Conservation (phyloP, 768 basidiomycete species). For the Gautieria morchelliformis region DNA sequence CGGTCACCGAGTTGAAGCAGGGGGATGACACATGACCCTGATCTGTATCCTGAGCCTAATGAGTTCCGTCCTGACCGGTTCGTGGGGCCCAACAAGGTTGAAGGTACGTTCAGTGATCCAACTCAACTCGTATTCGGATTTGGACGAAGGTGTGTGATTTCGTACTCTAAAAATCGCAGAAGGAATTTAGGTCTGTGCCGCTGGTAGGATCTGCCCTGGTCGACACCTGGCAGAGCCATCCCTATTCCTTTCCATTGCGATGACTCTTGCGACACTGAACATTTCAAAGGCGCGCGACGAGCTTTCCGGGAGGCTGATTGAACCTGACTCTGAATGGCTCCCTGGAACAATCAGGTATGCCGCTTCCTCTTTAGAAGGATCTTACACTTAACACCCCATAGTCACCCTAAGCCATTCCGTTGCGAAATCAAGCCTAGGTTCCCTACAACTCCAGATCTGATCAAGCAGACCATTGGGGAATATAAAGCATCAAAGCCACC, state of each 20-base stretch:
- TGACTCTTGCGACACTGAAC: slow-evolving; percentile 26
- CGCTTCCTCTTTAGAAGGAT: not conserved
- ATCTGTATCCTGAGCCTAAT: slow-evolving; percentile 23
- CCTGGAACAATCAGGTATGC: not conserved
- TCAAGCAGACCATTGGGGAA: slow-evolving; percentile 6
- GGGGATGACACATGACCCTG: slow-evolving; percentile 27
- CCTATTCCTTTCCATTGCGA: slow-evolving; percentile 26
- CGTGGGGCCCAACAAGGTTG: not conserved
- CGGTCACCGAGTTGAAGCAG: slow-evolving; percentile 15
- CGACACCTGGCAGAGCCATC: slow-evolving; percentile 34
- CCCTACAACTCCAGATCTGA: slow-evolving; percentile 20
- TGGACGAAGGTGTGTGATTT: not conserved
- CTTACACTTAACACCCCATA: not conserved
- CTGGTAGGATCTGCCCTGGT: slow-evolving; percentile 19
- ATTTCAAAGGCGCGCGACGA: slow-evolving; percentile 33
- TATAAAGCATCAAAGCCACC: too few relatives aligned
- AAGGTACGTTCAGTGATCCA: not conserved
- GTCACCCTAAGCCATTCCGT: not conserved
- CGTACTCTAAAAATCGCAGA: not conserved
- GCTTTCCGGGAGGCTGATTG: not conserved
- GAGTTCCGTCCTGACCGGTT: slow-evolving; percentile 18
- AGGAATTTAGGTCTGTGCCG: not conserved
- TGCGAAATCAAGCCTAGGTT: slow-evolving; percentile 24
- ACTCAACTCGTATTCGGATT: not conserved
- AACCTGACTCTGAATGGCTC: not conserved